Conservation (phyloP, 2,329 filamentous ascomycete genomes). For the Conoideocrella luteorostrata region DNA sequence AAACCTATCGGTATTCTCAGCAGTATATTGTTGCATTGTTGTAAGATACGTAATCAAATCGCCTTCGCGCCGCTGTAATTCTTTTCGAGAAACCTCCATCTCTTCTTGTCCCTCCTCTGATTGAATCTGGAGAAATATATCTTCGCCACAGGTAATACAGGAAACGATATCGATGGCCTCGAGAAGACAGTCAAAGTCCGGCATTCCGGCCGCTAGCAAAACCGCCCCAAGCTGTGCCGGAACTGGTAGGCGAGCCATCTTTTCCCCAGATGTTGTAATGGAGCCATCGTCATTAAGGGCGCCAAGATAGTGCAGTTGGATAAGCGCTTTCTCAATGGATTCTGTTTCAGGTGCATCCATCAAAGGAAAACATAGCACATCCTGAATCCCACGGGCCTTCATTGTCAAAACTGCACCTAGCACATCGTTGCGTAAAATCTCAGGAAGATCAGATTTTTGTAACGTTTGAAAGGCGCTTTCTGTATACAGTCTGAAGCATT, state of each 20-base stretch:
- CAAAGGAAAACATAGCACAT: slow-evolving; percentile 77
- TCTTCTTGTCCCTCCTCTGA: slow-evolving; percentile 51
- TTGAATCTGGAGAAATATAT: slow-evolving; percentile 54
- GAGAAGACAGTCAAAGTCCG: slow-evolving; percentile 64
- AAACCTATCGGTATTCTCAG: slow-evolving; percentile 47
- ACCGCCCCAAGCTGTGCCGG: slow-evolving; percentile 76
- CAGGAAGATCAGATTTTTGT: slow-evolving; percentile 70
- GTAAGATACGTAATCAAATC: slow-evolving; percentile 60
- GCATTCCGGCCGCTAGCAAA: slow-evolving; percentile 68
- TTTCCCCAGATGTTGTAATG: slow-evolving; percentile 67
- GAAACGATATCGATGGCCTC: slow-evolving; percentile 82
- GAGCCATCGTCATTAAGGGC: slow-evolving; percentile 65
- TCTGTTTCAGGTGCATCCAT: slow-evolving; percentile 75
- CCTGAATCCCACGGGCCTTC: slow-evolving; percentile 82
- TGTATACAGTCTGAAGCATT: slow-evolving; percentile 86
- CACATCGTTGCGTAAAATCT: slow-evolving; percentile 87
- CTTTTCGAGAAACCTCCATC: slow-evolving; percentile 46
- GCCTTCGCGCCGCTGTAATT: slow-evolving; percentile 55
- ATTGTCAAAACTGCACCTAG: slow-evolving; percentile 82
- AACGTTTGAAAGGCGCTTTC: slow-evolving; percentile 66
- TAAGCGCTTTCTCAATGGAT: slow-evolving; percentile 71
- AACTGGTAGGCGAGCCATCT: slow-evolving; percentile 78
- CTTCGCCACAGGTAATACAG: slow-evolving; percentile 56
- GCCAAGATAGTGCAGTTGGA: slow-evolving; percentile 72
- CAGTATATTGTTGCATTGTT: slow-evolving; percentile 54